Conservation (phyloP, 768 basidiomycete species). For the Pleurotus tuoliensis region DNA sequence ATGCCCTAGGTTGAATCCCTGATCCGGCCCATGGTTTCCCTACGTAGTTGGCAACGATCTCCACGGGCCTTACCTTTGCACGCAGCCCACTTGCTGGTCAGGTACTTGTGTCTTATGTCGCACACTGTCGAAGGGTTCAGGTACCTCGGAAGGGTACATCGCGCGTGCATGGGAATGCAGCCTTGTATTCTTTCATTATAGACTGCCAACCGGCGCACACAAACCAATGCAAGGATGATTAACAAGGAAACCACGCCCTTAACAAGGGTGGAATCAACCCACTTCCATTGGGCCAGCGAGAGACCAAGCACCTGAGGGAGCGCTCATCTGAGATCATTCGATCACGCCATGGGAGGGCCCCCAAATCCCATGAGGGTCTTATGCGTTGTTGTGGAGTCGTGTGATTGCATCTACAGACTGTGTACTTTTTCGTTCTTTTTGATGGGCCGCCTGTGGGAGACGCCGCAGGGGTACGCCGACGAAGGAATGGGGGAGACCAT, state of each 20-base stretch:
- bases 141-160: background rate
- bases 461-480: background rate
- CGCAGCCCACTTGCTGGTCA: too few species aligned
- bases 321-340: constrained; percentile 3
- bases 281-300: too few species aligned
- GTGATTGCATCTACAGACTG: too few species aligned
- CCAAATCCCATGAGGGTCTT: background rate
- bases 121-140: too few species aligned
- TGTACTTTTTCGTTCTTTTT: background rate
- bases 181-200: background rate
- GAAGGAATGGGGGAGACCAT: background rate
- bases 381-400: constrained; percentile 1
- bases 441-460: background rate
- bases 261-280: too few species aligned
- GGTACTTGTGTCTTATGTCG: too few species aligned
- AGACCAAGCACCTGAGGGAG: background rate
- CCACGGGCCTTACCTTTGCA: too few species aligned
- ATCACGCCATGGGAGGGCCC: background rate
- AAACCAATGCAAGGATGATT: background rate
- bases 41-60: too few species aligned
- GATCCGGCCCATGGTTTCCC: too few species aligned
- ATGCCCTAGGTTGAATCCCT: too few species aligned
- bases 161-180: background rate
- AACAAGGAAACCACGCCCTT: too few species aligned
- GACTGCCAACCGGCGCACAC: background rate